Evolutionary conservation across 192 early-diverging fungal genomes (phyloP), one percentile per base, ranked within the genome.

Genomic region (Coemansia aciculifera): DNA sequence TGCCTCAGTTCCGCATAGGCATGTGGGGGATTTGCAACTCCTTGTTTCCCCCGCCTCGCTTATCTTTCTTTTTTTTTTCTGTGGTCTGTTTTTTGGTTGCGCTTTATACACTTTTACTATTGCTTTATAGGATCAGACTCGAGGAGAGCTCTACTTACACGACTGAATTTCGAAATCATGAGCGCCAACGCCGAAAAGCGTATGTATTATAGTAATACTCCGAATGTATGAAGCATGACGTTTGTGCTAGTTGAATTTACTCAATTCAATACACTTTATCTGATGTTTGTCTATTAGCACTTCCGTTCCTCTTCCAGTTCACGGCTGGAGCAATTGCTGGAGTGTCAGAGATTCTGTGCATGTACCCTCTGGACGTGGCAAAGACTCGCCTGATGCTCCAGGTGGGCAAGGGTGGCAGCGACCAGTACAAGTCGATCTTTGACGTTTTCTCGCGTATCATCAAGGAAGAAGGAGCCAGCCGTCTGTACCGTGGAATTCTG

Each of bases 351-450:
- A 97, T 98, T 70, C 84, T 93, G 71, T 87, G 90, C 54, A 95
- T 97, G 91, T 97, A 95, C 81, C 95, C 95, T 15, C 84, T 98
- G 59, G 95, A 96, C 74, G 89, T 97, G 29, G 93, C 96, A 68
- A 99, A 99, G 81, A 99, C 97, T 10, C 87, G 97, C 11, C 90
- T 94, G 77, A 95, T 97, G 84, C 88, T 99, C 29, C 85, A 89
- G 66, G 87, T 90, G 27, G 88, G 88, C 43, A 84, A 77, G 54
- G 84, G 78, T 49, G 79, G 84, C 13, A 61, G 68, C 8, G 84
- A 83, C 59, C 75, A 83, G 64, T 89, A 89, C 79, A 86, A 78
- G 62, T 90, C 86, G 36, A 89, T 92, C 44, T 31, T 85, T 59
- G 89, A 89, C 66, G 83, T 85, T 19, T 89, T 92, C 76, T 61